These are phyloP conservation scores for Pontederia paniculata DNA, from an alignment of 176 grass and related monocot genomes.

Conservation along the genomic window DNA sequence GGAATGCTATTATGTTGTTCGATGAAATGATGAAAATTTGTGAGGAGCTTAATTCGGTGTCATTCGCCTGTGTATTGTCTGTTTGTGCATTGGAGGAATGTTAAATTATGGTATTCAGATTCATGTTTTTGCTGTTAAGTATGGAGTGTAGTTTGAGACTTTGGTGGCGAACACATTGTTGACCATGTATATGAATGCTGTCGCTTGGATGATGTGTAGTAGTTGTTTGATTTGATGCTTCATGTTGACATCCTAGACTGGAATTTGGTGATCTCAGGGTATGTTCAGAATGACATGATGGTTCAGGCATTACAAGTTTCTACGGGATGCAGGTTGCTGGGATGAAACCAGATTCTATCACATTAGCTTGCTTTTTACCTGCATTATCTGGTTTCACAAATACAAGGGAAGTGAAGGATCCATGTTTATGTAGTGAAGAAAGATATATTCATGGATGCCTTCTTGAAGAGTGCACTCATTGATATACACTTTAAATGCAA, in stretches of 20 bases:
- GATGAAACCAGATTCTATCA: slow-evolving; percentile 50
- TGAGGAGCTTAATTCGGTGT: slow-evolving; percentile 39
- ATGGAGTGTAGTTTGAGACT: slow-evolving; percentile 39
- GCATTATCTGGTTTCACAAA: slow-evolving; percentile 50
- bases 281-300: slow-evolving; percentile 54
- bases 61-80: slow-evolving; percentile 55
- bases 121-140: slow-evolving; percentile 59
- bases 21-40: slow-evolving; percentile 28
- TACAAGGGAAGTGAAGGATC: slow-evolving; percentile 43
- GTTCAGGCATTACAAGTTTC: slow-evolving; percentile 49
- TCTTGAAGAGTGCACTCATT: slow-evolving; percentile 74
- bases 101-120: slow-evolving; percentile 46
- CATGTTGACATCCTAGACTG: slow-evolving; percentile 46
- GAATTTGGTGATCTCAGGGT: slow-evolving; percentile 75
- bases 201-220: slow-evolving; percentile 44
- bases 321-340: slow-evolving; percentile 42
- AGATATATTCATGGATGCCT: slow-evolving; percentile 44
- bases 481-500: slow-evolving; percentile 83
- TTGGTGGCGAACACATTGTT: slow-evolving; percentile 58
- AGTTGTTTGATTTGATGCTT: slow-evolving; percentile 47
- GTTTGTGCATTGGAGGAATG: slow-evolving; percentile 41
- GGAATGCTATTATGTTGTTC: slow-evolving; percentile 29
- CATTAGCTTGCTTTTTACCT: slow-evolving; percentile 55
- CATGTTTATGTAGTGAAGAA: slow-evolving; percentile 67
- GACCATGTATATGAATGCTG: slow-evolving; percentile 60